Conservation (phyloP, 495 filamentous ascomycete genomes). For the Podospora anserina region DNA sequence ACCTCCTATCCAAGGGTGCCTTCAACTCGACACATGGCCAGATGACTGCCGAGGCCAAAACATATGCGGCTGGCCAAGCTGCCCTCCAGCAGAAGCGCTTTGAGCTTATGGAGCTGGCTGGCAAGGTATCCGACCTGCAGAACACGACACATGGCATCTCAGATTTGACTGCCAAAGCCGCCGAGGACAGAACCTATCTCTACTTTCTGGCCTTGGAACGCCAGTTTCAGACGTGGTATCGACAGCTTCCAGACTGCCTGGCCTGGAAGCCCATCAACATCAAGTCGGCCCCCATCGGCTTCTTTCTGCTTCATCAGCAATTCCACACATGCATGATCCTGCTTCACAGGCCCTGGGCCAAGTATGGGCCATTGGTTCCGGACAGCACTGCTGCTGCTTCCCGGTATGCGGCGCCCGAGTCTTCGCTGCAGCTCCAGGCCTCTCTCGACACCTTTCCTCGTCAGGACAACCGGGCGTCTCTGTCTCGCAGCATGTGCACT, state of each 20-base stretch:
- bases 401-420: slow-evolving; percentile 14
- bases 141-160: slow-evolving; percentile 20
- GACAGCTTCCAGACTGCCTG: slow-evolving; percentile 44
- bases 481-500: slow-evolving; percentile 49
- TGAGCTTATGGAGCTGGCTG: slow-evolving; percentile 52
- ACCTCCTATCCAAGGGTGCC: slow-evolving; percentile 37
- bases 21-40: slow-evolving; percentile 25
- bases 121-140: slow-evolving; percentile 45
- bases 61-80: slow-evolving; percentile 32
- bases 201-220: slow-evolving; percentile 47
- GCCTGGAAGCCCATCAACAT: slow-evolving; percentile 49
- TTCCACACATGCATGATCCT: slow-evolving; percentile 51
- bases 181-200: slow-evolving; percentile 43
- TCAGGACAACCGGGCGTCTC: slow-evolving; percentile 40
- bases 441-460: slow-evolving; percentile 18
- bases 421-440: slow-evolving; percentile 8
- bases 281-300: slow-evolving; percentile 47
- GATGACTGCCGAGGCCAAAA: neutral
- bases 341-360: slow-evolving; percentile 49
- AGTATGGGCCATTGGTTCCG: slow-evolving; percentile 40
- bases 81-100: slow-evolving; percentile 47
- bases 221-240: slow-evolving; percentile 52
- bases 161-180: slow-evolving; percentile 27
- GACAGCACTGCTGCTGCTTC: slow-evolving; percentile 17
- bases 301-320: slow-evolving; percentile 53